Evolutionary conservation across 2,329 filamentous ascomycete genomes (phyloP), one percentile per base, ranked within the genome.

Genomic region (Periconia macrospinosa): DNA sequence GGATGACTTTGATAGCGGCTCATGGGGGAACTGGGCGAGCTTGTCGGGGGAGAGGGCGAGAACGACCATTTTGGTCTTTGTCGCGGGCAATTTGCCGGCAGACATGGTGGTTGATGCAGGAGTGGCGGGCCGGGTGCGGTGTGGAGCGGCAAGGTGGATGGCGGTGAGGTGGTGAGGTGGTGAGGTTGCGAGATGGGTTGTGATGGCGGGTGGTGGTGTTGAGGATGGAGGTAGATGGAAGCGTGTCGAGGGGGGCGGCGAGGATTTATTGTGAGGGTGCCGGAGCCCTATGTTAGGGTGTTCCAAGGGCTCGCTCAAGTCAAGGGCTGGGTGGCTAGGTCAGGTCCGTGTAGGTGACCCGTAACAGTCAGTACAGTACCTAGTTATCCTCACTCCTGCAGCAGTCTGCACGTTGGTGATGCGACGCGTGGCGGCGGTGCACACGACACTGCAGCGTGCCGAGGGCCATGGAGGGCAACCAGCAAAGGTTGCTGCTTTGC

Each of bases 41-140:
- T 51, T 51, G 41, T 61, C 58, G 47, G 68, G 63, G 42, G 72
- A 60, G 42, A 75, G 68, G 56, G 60, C 63, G 56, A 75, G 69
- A 50, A 64, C 61, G 64, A 70, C 62, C 49, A 67, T 62, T 56
- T 66, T 63, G 10, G 68, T 63, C 68, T 69, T 74, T 47, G 60
- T 15, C 47, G 63, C 53, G 53, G 58, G 15, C 48, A 62, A 52
- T 61, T 70, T 73, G 55, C 68, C 49, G 52, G 70, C 61, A 15
- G 65, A 59, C 69, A 73, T 72, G 62, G 66, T 71, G 49, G 60
- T 58, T 33, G 42, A 15, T 18, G 19, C 19, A n/a, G 42, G 2
- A 3, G 42, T 19, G 13, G 17, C 10, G 20, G 19, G 17, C 10
- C 3, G 11, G 10, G 35, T 17, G n/a, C n/a, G 14, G 35, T 40